Evolutionary conservation across 371 early-diverging fungal species (phyloP), one percentile per base, ranked within the genome.

Genomic region (Saksenaea oblongispora): DNA sequence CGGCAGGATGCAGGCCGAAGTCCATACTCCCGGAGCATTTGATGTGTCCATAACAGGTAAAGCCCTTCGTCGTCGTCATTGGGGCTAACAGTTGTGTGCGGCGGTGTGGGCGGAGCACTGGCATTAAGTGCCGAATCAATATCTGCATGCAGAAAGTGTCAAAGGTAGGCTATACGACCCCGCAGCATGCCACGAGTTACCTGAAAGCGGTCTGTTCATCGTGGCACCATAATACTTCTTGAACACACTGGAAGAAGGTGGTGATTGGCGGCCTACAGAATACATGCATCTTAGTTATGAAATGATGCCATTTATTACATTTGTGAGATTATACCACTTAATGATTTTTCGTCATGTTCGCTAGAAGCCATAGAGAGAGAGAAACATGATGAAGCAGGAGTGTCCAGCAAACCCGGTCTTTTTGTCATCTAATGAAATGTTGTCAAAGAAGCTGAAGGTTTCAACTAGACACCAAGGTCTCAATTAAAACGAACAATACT

Each of bases 11-110:
- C 54, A 7, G 71, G 73, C 3, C 62, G 58, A 54, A 63, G 60
- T 2, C 71, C 74, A 41, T 62, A 65, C 28, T 74, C 66, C 13
- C 71, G 64, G n/a, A 74, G 37, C 35, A 74, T 41, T 61, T 74
- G 74, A n/a, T 70, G 65, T 18, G 74, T 74, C 74, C 74, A 74
- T 13, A 63, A 64, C 18, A 74, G 56, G 34, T 74, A 74, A 9
- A 74, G 58, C 2, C 74, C 71, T 61, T 74, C 71, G 34, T 73
- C 69, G 24, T 74, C 68, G 26, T 70, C 74, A 61, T 74, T 64
- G 51, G 66, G 70, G 41, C 65, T 59, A 13, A 74, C 39, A 22
- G 74, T 74, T 2, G 74, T 70, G 51, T 67, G 63, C 51, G 70
- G 67, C 55, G 74, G 74, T 37, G 74, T 74, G 41, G 74, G 57